Evolutionary conservation across 345 rosid genomes (phyloP).

Genomic region (Kernera saxatilis): DNA sequence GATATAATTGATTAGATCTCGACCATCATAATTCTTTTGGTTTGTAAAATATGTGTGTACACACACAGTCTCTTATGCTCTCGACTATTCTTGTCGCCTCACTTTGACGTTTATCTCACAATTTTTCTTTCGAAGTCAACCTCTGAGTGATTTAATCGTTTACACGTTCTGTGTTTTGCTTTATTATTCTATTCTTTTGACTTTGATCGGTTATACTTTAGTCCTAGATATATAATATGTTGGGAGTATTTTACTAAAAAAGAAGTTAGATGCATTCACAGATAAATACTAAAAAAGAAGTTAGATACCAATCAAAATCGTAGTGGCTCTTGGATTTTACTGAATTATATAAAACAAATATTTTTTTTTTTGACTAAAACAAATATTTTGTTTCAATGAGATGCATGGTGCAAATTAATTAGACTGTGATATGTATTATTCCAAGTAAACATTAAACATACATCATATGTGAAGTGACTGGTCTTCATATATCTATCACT

Average conservation of each 20-base stretch:
- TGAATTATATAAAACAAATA: no score
- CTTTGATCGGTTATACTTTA: background rate
- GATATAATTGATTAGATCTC: constrained; percentile 23
- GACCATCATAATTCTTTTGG: constrained; percentile 12
- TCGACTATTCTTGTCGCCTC: constrained; percentile 32
- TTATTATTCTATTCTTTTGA: constrained; percentile 14
- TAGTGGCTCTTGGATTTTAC: background rate
- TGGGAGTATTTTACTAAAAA: background rate
- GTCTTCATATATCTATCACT: background rate
- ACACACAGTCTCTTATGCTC: constrained; percentile 20
- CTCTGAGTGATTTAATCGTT: constrained; percentile 34
- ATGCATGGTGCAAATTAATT: background rate
- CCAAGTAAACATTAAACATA: background rate
- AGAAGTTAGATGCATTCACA: background rate
- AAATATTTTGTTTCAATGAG: no score
- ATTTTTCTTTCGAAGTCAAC: constrained; percentile 24
- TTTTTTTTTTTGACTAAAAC: no score
- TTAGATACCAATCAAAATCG: background rate
- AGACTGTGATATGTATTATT: background rate
- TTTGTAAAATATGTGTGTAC: constrained; percentile 25
- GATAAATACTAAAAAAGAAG: background rate
- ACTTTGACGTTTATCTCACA: constrained; percentile 23
- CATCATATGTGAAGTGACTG: background rate
- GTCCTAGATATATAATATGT: background rate
- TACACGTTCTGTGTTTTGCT: constrained; percentile 21